Evolutionary conservation across 805 yeast species (phyloP), one percentile per base, ranked within the genome.

Genomic region (Kazachstania viticola): DNA sequence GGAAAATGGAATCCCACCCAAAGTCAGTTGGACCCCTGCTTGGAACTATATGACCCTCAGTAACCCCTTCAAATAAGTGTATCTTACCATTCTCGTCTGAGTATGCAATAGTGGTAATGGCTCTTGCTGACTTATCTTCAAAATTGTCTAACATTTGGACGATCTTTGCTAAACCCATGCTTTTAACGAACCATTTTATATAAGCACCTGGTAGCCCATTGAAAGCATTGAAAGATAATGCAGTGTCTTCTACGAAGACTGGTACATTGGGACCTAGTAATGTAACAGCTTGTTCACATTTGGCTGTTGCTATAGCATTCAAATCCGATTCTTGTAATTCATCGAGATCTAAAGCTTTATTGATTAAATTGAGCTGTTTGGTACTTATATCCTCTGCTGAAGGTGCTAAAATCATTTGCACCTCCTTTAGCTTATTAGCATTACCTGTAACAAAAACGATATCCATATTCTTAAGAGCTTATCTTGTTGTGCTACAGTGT

Each of bases 1-100:
- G 68, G 56, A 91, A 91, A 31, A 82, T 62, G 6, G 95, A 75
- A 59, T 91, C 96, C 94, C 95, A 91, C 2, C 99, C 99, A 54
- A 91, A 91, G 37, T 70, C 67, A 11, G 74, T 69, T 5, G 82
- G 82, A 2, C 96, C 96, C 37, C 93, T 62, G 22, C 75, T 66
- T 12, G 64, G 62, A 5, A 87, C 97, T 48, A 91, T 87, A 7
- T 44, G 57, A 15, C 99, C 99, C 9, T 69, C 64, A 1, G 94
- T 80, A 28, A 72, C 58, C 6, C 98, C 99, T 54, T 82, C 88
- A 58, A 91, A 87, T 29, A 84, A 61, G 40, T 68, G 55, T n/a
- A 78, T 84, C 36, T 73, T 78, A 5, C 75, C 94, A 2, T 93
- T 81, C 0, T 85, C 87, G 36, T 69, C 88, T 45, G 93, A 78